phyloP scores from a whole-genome alignment of 331 rosid genomes.

The Quercus lobata region DNA sequence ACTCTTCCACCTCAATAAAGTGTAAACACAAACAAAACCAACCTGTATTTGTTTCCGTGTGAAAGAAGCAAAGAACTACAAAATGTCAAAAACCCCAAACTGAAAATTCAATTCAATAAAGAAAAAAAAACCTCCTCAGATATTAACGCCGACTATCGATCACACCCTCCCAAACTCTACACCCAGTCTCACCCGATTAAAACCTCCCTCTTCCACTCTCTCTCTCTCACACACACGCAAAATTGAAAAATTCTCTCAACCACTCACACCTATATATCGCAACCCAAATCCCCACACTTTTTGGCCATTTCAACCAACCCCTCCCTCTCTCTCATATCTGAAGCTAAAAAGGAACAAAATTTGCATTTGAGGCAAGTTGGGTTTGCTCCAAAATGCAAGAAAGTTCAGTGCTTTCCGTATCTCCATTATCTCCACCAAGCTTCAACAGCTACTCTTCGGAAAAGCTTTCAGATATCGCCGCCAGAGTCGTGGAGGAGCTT shows the following conservation, averaged over 20 bases:
- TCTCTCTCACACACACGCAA: background rate
- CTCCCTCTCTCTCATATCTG: background rate
- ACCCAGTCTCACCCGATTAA: background rate
- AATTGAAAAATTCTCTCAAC: background rate
- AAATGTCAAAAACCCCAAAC: no score
- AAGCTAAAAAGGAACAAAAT: background rate
- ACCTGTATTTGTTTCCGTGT: background rate
- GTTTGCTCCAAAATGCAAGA: constrained; percentile 30
- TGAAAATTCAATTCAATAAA: no score
- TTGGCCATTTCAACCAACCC: constrained; percentile 34
- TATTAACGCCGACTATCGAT: background rate
- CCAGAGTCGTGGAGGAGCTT: constrained; percentile 54
- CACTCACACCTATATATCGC: constrained; percentile 15
- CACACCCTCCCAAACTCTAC: constrained; percentile 4
- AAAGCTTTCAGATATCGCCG: constrained; percentile 52
- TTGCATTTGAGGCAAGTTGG: background rate
- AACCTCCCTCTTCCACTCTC: background rate
- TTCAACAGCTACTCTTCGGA: constrained; percentile 62
- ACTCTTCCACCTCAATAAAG: no score
- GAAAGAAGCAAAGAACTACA: constrained; percentile 6
- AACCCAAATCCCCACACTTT: constrained; percentile 23
- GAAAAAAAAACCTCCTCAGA: background rate
- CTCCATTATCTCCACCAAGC: constrained; percentile 40
- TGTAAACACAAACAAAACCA: background rate
- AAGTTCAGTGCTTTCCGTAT: constrained; percentile 21